Evolutionary conservation across 2,329 filamentous ascomycete species (phyloP).

Genomic region (Macrophomina tecta): DNA sequence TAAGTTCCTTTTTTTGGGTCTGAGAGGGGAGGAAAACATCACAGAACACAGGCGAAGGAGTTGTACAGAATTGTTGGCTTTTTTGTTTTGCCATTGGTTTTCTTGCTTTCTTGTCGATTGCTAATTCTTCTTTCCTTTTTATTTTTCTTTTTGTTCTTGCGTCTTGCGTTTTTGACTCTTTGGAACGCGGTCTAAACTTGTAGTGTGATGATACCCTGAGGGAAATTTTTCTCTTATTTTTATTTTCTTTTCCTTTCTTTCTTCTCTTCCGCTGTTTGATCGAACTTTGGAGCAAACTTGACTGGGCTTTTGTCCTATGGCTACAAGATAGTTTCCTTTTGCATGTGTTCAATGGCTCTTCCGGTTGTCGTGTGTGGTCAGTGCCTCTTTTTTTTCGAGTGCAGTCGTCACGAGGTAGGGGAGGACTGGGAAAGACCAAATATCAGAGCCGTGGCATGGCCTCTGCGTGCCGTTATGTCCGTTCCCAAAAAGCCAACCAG

Average conservation of each 20-base stretch:
- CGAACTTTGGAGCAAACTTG: not conserved
- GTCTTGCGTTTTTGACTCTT: not conserved
- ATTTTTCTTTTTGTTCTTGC: not conserved
- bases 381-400: no score
- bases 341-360: no score
- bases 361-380: no score
- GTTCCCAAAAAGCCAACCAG: no score
- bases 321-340: not conserved
- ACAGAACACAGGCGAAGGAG: slow-evolving; percentile 5
- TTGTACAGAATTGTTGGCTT: not conserved
- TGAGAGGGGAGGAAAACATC: not conserved
- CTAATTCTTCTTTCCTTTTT: slow-evolving; percentile 10
- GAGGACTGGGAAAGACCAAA: no score
- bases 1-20: not conserved
- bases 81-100: not conserved
- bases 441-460: no score
- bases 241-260: not conserved
- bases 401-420: no score
- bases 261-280: not conserved
- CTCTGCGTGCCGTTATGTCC: no score
- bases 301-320: not conserved
- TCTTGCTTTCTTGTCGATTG: slow-evolving; percentile 1
- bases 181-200: not conserved
- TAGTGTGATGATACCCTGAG: slow-evolving; percentile 26
- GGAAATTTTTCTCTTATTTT: slow-evolving; percentile 5